Evolutionary conservation across 208 protist genomes (phyloP), one percentile per base, ranked within the genome.

Genomic region (Wallacemonas sp.): DNA sequence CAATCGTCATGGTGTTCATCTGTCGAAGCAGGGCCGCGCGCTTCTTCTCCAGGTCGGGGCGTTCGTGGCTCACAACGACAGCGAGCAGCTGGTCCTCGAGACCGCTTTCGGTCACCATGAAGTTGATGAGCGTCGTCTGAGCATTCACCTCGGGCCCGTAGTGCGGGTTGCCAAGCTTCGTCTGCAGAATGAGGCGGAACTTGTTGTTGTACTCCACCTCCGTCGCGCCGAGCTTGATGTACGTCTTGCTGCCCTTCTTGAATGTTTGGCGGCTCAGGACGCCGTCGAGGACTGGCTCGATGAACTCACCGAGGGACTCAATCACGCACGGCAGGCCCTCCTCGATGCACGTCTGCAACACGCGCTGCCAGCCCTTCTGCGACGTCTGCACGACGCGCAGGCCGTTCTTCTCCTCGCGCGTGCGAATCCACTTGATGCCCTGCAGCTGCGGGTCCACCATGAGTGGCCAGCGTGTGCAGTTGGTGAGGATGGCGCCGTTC

Each of bases 361-460:
- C 87, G 48, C 88, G 79, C 70, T 96, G 92, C 89, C 94, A 98
- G 29, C 86, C 86, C 72, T 87, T 89, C 67, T 97, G 90, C 36
- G 86, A 85, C 10, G 95, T 97, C 79, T 97, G 93, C 46, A 98
- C 82, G 22, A 97, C 90, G n/a, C 92, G 84, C 48, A 98, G 77
- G 22, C 93, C 92, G 70, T 97, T 97, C 82, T 95, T 94, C 71
- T 98, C 93, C 74, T 98, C 91, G 62, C 95, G 92, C 41, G 91
- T 97, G 25, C 89, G 81, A 67, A 99, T 99, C 98, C 98, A 99
- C 54, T 91, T 92, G 62, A 99, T 92, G 48, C 97, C 98, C 82
- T 99, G 98, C 39, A 99, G 77, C 86, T 99, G 98, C 31, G 98
- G 98, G 80, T 99, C 98, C 61, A 99, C 99, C 61, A 99, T 88